A percentile compares a stretch with the other conserved stretches of the same genome.
Evolutionary conservation across 345 rosid species (phyloP).

Genomic region (Gossypium thurberi): DNA sequence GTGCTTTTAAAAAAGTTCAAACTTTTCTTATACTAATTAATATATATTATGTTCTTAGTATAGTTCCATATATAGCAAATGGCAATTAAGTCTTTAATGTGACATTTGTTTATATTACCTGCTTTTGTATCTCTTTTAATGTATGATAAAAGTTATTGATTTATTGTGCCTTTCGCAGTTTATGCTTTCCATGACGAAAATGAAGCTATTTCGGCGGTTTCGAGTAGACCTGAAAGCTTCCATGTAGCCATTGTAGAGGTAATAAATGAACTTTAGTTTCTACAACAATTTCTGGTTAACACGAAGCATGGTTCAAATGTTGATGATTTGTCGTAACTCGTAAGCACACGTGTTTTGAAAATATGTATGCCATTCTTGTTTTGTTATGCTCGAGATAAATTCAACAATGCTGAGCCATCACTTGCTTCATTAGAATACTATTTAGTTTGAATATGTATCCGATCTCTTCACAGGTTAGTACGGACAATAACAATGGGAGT

Average conservation of each 20-base stretch:
- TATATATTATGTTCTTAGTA: too few species aligned
- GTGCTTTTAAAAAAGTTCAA: too few species aligned
- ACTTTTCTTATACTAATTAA: too few species aligned
- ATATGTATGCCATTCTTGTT: neutral
- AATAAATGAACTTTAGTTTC: slow-evolving; percentile 15
- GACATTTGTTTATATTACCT: slow-evolving; percentile 10
- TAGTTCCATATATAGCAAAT: neutral
- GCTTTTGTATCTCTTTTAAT: neutral
- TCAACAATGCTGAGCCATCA: neutral
- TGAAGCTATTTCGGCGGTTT: slow-evolving; percentile 63
- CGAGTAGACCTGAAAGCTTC: slow-evolving; percentile 54
- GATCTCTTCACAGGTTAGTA: slow-evolving; percentile 36
- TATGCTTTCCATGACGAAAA: slow-evolving; percentile 56
- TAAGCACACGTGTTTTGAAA: neutral
- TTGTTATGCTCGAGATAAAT: neutral
- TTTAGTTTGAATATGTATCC: neutral
- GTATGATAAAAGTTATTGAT: neutral
- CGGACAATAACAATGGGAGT: slow-evolving; percentile 33
- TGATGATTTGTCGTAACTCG: neutral
- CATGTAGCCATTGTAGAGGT: slow-evolving; percentile 91
- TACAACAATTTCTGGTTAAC: neutral
- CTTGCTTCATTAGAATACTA: neutral
- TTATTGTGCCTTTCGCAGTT: slow-evolving; percentile 40
- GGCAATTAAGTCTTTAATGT: neutral
- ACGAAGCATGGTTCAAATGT: neutral